phyloP scores from a whole-genome alignment of 2,329 filamentous ascomycete genomes.

The Geoglossum cookeanum region DNA sequence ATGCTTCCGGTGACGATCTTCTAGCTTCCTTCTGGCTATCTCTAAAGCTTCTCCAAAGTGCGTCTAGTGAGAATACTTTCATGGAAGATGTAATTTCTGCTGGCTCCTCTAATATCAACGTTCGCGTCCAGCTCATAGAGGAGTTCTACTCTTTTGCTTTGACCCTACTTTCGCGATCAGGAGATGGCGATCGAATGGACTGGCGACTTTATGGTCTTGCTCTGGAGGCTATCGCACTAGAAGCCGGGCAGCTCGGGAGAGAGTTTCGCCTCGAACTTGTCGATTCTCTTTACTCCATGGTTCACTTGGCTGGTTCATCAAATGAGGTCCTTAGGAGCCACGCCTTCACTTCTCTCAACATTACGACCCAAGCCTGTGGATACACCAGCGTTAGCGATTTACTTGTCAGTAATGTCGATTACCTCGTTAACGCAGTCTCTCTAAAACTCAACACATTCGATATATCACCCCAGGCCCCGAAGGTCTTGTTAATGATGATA shows the following conservation, averaged over 20 bases:
- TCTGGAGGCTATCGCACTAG: constrained; percentile 60
- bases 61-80: constrained; percentile 30
- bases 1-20: constrained; percentile 36
- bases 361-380: constrained; percentile 53
- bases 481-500: constrained; percentile 89
- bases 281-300: constrained; percentile 78
- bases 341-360: constrained; percentile 66
- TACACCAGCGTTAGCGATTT: constrained; percentile 59
- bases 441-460: constrained; percentile 82
- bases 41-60: constrained; percentile 47
- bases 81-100: constrained; percentile 47
- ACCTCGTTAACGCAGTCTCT: constrained; percentile 84
- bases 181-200: constrained; percentile 26
- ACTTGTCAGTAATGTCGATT: constrained; percentile 83
- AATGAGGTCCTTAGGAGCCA: constrained; percentile 53
- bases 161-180: constrained; percentile 32
- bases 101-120: not conserved
- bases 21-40: constrained; percentile 66
- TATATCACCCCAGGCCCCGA: constrained; percentile 74
- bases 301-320: constrained; percentile 65
- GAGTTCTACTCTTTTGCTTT: constrained; percentile 49
- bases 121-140: constrained; percentile 21
- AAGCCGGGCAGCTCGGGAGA: constrained; percentile 44
- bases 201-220: constrained; percentile 64
- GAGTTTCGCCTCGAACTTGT: constrained; percentile 72